Evolutionary conservation across 257 asterid genomes (phyloP).

Genomic region (Catharanthus roseus): DNA sequence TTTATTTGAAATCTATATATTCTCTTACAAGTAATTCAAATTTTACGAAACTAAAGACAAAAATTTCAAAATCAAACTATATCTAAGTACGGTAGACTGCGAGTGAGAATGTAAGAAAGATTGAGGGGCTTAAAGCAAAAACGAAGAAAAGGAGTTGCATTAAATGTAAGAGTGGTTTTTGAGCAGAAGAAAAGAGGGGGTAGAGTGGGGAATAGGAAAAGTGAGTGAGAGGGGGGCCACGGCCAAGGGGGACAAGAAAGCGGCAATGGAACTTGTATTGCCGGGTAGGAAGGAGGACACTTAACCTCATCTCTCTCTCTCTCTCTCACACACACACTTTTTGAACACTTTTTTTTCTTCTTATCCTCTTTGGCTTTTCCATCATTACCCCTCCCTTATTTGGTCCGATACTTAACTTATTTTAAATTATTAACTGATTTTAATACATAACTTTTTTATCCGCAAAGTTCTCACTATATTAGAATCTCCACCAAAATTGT

Average conservation of each 20-base stretch:
- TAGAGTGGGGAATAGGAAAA: background rate
- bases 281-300: conserved; percentile 40
- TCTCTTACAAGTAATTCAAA: too few species aligned
- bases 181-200: too few species aligned
- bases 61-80: too few species aligned
- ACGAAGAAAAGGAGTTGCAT: conserved; percentile 13
- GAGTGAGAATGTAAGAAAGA: background rate
- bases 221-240: conserved; percentile 20
- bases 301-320: conserved; percentile 8
- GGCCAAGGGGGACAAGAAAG: conserved; percentile 54
- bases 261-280: conserved; percentile 45
- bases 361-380: background rate
- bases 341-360: background rate
- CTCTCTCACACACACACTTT: too few species aligned
- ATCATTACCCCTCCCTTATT: background rate
- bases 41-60: too few species aligned
- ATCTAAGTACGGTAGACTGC: too few species aligned
- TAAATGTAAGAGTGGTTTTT: conserved; percentile 5
- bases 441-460: too few species aligned
- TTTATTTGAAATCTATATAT: too few species aligned
- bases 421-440: too few species aligned
- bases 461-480: too few species aligned
- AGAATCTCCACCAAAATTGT: too few species aligned
- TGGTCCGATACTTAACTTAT: too few species aligned
- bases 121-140: background rate